Conservation (phyloP, 305 asterid species). For the Plantago lanceolata region DNA sequence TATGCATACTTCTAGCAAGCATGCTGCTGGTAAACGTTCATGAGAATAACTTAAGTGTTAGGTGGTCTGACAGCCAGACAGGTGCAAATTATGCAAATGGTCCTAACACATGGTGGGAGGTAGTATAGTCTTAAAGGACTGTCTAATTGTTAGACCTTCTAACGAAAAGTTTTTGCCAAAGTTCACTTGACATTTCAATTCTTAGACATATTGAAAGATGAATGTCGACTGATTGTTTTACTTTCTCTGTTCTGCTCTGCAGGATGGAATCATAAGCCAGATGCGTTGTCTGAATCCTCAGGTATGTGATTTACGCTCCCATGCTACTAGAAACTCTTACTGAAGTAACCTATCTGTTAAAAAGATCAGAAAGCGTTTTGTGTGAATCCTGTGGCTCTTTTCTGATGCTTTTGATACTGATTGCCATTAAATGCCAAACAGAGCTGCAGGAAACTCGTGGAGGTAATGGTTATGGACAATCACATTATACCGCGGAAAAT, state of each 20-base stretch:
- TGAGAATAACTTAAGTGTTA: too few species aligned
- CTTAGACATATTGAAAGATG: too few species aligned
- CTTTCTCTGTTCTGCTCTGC: slow-evolving; percentile 21
- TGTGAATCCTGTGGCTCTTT: neutral
- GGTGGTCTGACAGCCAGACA: too few species aligned
- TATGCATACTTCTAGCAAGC: too few species aligned
- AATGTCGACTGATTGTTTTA: neutral
- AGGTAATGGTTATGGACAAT: slow-evolving; percentile 60
- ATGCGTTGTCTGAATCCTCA: slow-evolving; percentile 82
- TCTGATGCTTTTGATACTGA: slow-evolving; percentile 5
- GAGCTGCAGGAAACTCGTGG: slow-evolving; percentile 78
- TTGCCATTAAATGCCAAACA: slow-evolving; percentile 29
- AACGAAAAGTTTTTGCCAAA: slow-evolving; percentile 2
- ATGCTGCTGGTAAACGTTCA: too few species aligned
- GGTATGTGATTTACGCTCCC: slow-evolving; percentile 34
- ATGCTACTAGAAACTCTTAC: too few species aligned
- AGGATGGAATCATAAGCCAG: slow-evolving; percentile 65
- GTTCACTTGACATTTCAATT: slow-evolving; percentile 9
- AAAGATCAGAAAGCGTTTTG: neutral
- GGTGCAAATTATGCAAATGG: too few species aligned
- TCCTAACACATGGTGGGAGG: too few species aligned
- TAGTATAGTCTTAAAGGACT: neutral
- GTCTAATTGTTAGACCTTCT: neutral
- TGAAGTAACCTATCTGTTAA: neutral
- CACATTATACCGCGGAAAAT: slow-evolving; percentile 51